Conservation (phyloP, 768 basidiomycete genomes). For the Coprinopsis cinerea region DNA sequence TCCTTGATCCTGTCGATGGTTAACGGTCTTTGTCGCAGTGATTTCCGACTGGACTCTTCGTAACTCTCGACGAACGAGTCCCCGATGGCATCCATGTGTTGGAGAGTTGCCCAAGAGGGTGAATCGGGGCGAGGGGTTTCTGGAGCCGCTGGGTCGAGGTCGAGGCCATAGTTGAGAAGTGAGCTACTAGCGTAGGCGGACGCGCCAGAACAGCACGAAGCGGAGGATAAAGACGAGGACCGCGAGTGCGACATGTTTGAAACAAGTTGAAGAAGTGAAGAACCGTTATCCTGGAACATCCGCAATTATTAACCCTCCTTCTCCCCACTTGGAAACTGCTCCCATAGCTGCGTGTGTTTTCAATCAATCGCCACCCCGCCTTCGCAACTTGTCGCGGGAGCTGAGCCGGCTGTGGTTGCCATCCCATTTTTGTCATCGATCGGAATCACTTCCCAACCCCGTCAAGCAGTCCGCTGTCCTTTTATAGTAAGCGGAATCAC, state of each 20-base stretch:
- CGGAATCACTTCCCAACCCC: not conserved
- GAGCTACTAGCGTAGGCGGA: not conserved
- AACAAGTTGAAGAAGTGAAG: not conserved
- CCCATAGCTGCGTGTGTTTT: not conserved
- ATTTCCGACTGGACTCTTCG: no score
- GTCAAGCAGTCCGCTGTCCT: not conserved
- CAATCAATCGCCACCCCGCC: not conserved
- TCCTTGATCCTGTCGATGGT: not conserved
- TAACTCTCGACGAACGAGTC: no score
- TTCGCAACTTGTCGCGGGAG: not conserved
- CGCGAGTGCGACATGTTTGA: not conserved
- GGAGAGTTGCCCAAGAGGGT: no score
- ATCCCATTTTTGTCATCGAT: not conserved
- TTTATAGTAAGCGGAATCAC: no score
- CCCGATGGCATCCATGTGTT: no score
- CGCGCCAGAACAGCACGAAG: not conserved
- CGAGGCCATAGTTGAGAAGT: not conserved
- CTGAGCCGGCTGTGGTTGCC: not conserved
- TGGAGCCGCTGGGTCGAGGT: not conserved
- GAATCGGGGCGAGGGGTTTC: not conserved
- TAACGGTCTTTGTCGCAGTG: no score
- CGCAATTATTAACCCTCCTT: not conserved
- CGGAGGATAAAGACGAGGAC: constrained; percentile 1
- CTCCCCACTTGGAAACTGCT: no score
- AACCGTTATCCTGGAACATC: not conserved